Percentiles rank a stretch among this genome's conserved stretches.
Conservation (phyloP, 1,139 yeast species). For the Groenewaldozyma auringiensis region DNA sequence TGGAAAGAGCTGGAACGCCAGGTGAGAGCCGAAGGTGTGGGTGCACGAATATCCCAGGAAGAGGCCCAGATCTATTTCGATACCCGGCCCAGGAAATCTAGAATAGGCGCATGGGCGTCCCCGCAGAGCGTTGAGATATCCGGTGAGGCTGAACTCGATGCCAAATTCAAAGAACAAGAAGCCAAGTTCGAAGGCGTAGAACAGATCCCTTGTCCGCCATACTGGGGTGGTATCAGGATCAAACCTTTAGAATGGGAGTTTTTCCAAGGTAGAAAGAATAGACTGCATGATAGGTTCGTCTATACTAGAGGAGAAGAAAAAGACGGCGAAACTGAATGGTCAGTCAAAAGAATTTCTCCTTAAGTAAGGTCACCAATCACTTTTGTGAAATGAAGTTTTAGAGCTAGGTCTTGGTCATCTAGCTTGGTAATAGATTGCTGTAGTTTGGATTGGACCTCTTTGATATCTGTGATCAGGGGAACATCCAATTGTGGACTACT, state of each 20-base stretch:
- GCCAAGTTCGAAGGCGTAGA: conserved; percentile 54
- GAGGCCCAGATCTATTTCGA: conserved; percentile 71
- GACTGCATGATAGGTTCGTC: conserved; percentile 86
- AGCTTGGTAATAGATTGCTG: too few relatives aligned
- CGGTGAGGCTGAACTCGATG: conserved; percentile 56
- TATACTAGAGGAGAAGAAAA: conserved; percentile 44
- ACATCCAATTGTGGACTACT: too few relatives aligned
- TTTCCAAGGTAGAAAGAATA: conserved; percentile 91
- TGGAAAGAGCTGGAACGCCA: conserved; percentile 90
- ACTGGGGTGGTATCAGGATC: conserved; percentile 91
- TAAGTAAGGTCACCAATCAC: conserved; percentile 21
- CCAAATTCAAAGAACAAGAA: conserved; percentile 38
- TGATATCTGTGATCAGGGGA: too few relatives aligned
- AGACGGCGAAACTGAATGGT: conserved; percentile 45
- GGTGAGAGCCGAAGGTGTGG: conserved; percentile 82
- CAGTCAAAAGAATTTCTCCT: conserved; percentile 66
- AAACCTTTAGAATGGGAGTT: conserved; percentile 88
- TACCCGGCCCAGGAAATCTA: conserved; percentile 86
- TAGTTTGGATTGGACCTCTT: too few relatives aligned
- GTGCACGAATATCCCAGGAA: conserved; percentile 66
- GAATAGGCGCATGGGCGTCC: conserved; percentile 95
- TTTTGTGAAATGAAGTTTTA: background rate
- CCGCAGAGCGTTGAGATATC: conserved; percentile 66
- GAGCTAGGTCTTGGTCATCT: background rate
- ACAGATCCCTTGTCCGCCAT: conserved; percentile 76